A percentile compares a stretch with the other conserved stretches of the same genome.
Evolutionary conservation across 345 rosid species (phyloP).

Genomic region (Firmiana major): DNA sequence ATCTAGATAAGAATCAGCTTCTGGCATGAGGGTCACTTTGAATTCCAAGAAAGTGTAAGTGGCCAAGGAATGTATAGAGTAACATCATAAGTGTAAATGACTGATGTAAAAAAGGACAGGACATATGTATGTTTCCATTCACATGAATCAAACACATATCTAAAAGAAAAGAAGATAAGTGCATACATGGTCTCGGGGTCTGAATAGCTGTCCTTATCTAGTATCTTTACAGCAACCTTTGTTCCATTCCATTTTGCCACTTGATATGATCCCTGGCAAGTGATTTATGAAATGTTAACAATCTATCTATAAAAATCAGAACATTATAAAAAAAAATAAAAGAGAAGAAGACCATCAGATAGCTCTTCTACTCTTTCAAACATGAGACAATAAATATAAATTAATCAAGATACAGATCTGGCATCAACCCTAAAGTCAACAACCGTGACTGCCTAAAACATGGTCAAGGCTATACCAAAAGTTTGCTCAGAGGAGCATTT

Average conservation of each 20-base stretch:
- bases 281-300: neutral
- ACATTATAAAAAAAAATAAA: neutral
- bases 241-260: constrained; percentile 99
- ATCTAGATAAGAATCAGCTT: neutral
- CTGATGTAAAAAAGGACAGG: neutral
- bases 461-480: neutral
- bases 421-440: neutral
- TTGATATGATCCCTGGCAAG: constrained; percentile 81
- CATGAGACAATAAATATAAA: neutral
- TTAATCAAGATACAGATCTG: neutral
- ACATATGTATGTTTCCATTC: neutral
- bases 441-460: neutral
- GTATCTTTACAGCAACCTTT: constrained; percentile 84
- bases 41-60: neutral
- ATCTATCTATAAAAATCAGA: neutral
- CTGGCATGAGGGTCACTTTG: neutral
- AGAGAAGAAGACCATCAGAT: neutral
- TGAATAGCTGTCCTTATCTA: constrained; percentile 64
- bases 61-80: neutral
- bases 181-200: constrained; percentile 72
- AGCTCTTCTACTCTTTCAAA: constrained; percentile 8
- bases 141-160: constrained; percentile 8
- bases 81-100: neutral
- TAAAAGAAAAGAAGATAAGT: constrained; percentile 9
- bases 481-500: neutral